Base-by-base conservation (phyloP, 148 eudicot genomes). In the Fagopyrum esculentum region DNA sequence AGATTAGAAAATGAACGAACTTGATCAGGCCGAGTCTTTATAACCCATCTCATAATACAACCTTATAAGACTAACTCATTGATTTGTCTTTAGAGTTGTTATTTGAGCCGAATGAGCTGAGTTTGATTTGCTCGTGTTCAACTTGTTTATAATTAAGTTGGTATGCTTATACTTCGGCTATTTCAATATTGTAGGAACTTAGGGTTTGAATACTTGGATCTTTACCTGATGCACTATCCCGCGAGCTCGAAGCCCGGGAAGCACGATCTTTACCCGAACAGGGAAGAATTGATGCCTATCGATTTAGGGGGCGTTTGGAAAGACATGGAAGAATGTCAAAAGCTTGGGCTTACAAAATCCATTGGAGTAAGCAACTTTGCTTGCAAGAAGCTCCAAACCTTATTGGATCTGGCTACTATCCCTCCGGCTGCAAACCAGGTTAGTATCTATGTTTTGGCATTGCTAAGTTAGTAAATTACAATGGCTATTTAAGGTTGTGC, bases 351-450 rank as follows among this genome's bases (percentile, higher is more conserved):
- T 5, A 48, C 83, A 29, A 83, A 83, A 40, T 63, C 79, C 17
- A 83, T 85, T 48, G 86, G 86, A 26, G 84, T 85, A 0, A 78
- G 86, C 74, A 83, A 85, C 19, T 85, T 85, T 79, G 56, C 83
- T 11, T 76, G 80, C 76, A 82, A 78, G 75, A 86, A 81, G 74
- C 81, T 86, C 71, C 71, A 59, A 13, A 8, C 74, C 29, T 13
- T 83, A 7, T 72, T 80, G 4, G 57, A 63, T 16, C 43, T 46
- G 51, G 83, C 83, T 11, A 56, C 30, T 1, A 77, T 83, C 29
- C 83, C 85, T 75, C 85, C 85, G 4, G 82, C 80, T 73, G 85
- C 77, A 60, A 79, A 76, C 55, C 85, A 82, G 51, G 85, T 79
- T 69, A 5, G 47, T 19, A 35, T 35, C 40, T 35, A 35, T 2